A percentile compares a stretch with the other conserved stretches of the same genome.
phyloP scores from a whole-genome alignment of 805 yeast genomes.

The Kazachstania viticola region DNA sequence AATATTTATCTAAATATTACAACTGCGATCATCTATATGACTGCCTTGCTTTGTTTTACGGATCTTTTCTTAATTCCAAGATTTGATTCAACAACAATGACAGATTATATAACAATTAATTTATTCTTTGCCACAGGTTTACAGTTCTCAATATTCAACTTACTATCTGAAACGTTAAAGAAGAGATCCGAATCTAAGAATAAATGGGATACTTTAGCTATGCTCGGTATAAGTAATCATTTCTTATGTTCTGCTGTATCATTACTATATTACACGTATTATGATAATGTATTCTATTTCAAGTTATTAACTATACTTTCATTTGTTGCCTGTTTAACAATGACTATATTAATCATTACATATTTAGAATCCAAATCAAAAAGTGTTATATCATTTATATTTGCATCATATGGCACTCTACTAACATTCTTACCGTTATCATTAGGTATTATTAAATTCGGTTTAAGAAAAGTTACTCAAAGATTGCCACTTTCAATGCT shows the following conservation, averaged over 20 bases:
- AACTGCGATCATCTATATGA: slow-evolving; percentile 2
- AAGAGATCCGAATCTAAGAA: too few relatives aligned
- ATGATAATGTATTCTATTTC: slow-evolving; percentile 25
- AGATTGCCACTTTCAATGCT: slow-evolving; percentile 49
- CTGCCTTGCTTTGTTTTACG: slow-evolving; percentile 14
- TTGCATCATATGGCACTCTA: slow-evolving; percentile 63
- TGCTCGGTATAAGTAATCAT: slow-evolving; percentile 50
- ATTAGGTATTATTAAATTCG: slow-evolving; percentile 37
- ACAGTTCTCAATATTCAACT: slow-evolving; percentile 32
- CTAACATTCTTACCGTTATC: slow-evolving; percentile 56
- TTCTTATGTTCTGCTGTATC: slow-evolving; percentile 47
- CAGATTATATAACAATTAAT: slow-evolving; percentile 38
- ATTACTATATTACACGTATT: slow-evolving; percentile 31
- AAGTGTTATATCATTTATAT: slow-evolving; percentile 36
- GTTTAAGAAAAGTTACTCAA: slow-evolving; percentile 33
- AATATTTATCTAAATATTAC: slow-evolving; percentile 2
- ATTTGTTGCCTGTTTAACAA: slow-evolving; percentile 48
- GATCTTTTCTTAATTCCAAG: slow-evolving; percentile 16
- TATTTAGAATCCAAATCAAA: slow-evolving; percentile 48
- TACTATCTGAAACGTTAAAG: too few relatives aligned
- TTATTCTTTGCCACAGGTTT: slow-evolving; percentile 44
- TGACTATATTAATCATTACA: slow-evolving; percentile 46
- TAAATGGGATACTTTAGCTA: background rate
- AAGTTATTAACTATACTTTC: slow-evolving; percentile 22
- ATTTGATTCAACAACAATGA: slow-evolving; percentile 18